Evolutionary conservation across 2,329 filamentous ascomycete species (phyloP), one percentile per base, ranked within the genome.

Genomic region (Curvularia eragrostidis): DNA sequence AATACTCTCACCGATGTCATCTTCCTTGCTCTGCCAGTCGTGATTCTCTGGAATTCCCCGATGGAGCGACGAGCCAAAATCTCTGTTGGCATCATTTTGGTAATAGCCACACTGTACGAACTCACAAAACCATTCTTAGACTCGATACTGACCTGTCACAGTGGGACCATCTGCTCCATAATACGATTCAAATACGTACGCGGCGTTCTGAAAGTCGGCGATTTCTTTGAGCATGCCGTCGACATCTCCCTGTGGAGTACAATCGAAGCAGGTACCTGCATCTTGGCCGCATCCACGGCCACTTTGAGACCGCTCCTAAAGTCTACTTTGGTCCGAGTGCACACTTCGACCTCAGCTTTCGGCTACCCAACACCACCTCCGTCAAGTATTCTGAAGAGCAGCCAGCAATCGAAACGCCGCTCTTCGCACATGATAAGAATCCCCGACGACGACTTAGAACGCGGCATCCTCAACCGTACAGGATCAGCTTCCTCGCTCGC

Each of bases 1-100:
- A 71, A 67, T 13, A 71, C 72, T 0, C 32, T 73, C 15, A 75
- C 74, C 0, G 75, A 78, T 42, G 58, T 70, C 10, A 53, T 73
- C 2, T 75, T 77, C 21, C 59, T 71, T 3, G 15, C 62, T 6
- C 54, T 77, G 3, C 74, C 75, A 0, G 76, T 84, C 2, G 78
- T 81, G 34, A 72, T 89, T 1, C 77, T 89, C 2, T 83, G 79
- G 76, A 80, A 82, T 30, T 71, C 87, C 39, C 82, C 85, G 57
- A 87, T 89, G 81, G 79, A 81, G 44, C 64, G 64, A 12, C 78
- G 77, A 48, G 80, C 80, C 2, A 88, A 87, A 65, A 39, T 81
- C 9, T 83, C 83, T 0, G 74, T 87, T 23, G 81, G 82, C 12
- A 75, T 80, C 18, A 79, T 89, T 38, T 74, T 89, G 54, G 79